Percentiles rank a stretch among this genome's conserved stretches.
Conservation (phyloP, 257 asterid genomes). For the Leonotis leonurus region DNA sequence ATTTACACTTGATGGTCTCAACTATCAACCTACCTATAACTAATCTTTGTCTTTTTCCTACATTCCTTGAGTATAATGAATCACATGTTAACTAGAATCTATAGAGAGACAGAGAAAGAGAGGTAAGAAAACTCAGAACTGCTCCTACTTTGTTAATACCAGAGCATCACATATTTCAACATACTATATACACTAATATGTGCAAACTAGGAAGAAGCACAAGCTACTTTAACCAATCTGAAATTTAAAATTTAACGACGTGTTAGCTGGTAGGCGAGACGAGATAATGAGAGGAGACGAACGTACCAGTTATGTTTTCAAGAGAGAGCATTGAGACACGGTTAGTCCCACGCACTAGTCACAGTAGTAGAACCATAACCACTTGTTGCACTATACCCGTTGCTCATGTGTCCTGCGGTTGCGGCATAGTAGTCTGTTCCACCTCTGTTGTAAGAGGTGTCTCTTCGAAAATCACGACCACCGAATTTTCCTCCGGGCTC, state of each 20-base stretch:
- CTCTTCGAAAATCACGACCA: conserved; percentile 55
- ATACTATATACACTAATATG: conserved; percentile 13
- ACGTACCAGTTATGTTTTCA: conserved; percentile 6
- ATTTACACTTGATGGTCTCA: conserved; percentile 1
- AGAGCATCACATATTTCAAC: conserved; percentile 2
- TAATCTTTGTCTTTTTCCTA: conserved; percentile 10
- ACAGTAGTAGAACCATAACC: conserved; percentile 27
- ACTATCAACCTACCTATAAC: not conserved
- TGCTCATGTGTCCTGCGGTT: conserved; percentile 26
- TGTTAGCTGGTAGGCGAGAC: conserved; percentile 9
- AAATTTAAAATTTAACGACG: not conserved
- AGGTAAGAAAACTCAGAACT: too few relatives aligned
- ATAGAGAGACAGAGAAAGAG: too few relatives aligned
- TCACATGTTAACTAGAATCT: too few relatives aligned
- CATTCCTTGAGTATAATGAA: too few relatives aligned
- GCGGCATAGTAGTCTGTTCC: conserved; percentile 35
- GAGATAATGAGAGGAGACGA: conserved; percentile 11
- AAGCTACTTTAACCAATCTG: conserved; percentile 8
- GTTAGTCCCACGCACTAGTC: conserved; percentile 58
- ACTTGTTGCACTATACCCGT: conserved; percentile 22
- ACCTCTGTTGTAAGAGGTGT: conserved; percentile 34
- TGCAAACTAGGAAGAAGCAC: conserved; percentile 16
- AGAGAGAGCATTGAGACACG: not conserved
- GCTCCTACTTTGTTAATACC: not conserved
- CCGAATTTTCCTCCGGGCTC: conserved; percentile 43